Conservation (phyloP, 257 asterid species). For the Anisodus acutangulus region DNA sequence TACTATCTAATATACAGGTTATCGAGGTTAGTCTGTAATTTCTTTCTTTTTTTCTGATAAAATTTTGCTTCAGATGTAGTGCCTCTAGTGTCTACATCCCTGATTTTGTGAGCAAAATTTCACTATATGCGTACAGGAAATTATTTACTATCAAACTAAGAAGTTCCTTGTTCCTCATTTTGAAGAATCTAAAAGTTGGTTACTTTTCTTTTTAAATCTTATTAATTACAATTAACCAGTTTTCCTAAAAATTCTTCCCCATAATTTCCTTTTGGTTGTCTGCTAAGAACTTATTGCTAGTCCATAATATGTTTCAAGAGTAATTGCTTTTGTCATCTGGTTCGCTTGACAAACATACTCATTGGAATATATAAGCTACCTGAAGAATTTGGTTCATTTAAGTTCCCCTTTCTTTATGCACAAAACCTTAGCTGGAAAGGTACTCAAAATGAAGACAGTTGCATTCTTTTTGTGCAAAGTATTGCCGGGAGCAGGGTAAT, state of each 20-base stretch:
- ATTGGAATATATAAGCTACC: not conserved
- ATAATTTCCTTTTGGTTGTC: not conserved
- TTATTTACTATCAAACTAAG: not conserved
- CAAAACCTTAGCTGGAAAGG: not conserved
- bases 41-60: not conserved
- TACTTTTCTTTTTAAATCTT: not conserved
- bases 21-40: slow-evolving; percentile 18
- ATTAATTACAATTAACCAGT: too few species aligned
- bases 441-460: not conserved
- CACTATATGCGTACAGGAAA: not conserved
- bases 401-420: not conserved
- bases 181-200: not conserved
- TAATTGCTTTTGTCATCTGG: not conserved
- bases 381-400: not conserved
- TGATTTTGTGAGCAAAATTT: too few species aligned
- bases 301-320: not conserved
- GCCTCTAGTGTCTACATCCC: too few species aligned
- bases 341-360: not conserved
- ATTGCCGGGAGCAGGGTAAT: not conserved
- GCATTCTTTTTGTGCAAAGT: not conserved
- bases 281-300: not conserved
- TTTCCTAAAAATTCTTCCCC: not conserved
- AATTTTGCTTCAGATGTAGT: not conserved
- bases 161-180: not conserved
- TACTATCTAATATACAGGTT: not conserved